Percentiles rank a stretch among this genome's conserved stretches.
Conservation (phyloP, 768 basidiomycete genomes). For the Calocybe gangraenosa region DNA sequence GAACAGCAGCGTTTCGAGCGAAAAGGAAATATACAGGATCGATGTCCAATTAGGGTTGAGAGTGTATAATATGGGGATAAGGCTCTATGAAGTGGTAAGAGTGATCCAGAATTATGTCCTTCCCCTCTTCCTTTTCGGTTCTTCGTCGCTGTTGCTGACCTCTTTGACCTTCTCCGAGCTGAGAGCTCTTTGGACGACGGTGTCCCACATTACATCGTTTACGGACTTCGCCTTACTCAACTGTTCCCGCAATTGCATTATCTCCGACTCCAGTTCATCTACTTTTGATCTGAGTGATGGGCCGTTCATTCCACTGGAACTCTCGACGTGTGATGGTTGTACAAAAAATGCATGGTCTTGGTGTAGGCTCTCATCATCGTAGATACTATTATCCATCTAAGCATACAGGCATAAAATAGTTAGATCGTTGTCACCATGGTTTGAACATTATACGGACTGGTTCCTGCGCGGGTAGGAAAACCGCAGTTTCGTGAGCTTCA, state of each 20-base stretch:
- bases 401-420: slow-evolving; percentile 6
- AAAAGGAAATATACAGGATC: no score
- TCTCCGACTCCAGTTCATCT: slow-evolving; percentile 68
- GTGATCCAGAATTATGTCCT: slow-evolving; percentile 14
- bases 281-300: slow-evolving; percentile 52
- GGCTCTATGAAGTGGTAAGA: no score
- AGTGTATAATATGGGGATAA: no score
- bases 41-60: no score
- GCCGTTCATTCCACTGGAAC: slow-evolving; percentile 25
- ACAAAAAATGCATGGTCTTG: slow-evolving; percentile 68
- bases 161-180: slow-evolving; percentile 27
- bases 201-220: slow-evolving; percentile 93
- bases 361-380: slow-evolving; percentile 52
- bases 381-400: slow-evolving; percentile 20
- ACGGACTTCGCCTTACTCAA: slow-evolving; percentile 84
- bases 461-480: slow-evolving; percentile 49
- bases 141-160: slow-evolving; percentile 14
- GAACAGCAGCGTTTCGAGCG: no score
- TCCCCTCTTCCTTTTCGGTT: slow-evolving; percentile 28
- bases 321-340: slow-evolving; percentile 31
- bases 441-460: slow-evolving; percentile 30
- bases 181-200: slow-evolving; percentile 64
- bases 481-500: slow-evolving; percentile 66
- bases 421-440: slow-evolving; percentile 27
- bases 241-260: slow-evolving; percentile 60